These are phyloP conservation scores for Antarctomyces pellizariae DNA, from an alignment of 495 filamentous ascomycete genomes.

Conservation along the genomic window DNA sequence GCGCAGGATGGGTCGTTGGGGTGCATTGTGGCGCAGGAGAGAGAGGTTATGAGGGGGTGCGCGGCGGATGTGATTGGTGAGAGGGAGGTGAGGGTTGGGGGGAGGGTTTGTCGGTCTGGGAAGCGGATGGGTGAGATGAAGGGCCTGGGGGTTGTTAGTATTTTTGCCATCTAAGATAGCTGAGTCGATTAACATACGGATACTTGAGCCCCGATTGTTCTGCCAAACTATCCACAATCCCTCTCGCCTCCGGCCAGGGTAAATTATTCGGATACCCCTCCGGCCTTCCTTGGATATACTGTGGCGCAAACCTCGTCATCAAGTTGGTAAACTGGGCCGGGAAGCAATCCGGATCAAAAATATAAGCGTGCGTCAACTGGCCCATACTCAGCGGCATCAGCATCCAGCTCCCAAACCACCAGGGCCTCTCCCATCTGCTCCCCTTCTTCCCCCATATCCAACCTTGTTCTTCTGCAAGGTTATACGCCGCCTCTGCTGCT, in stretches of 20 bases:
- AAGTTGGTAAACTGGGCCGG: slow-evolving; percentile 17
- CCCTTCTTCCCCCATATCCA: slow-evolving; percentile 34
- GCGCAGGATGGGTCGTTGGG: slow-evolving; percentile 68
- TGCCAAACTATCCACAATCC: slow-evolving; percentile 61
- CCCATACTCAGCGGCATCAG: slow-evolving; percentile 80
- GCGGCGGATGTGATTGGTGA: slow-evolving; percentile 61
- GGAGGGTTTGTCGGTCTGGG: slow-evolving; percentile 40
- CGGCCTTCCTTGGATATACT: slow-evolving; percentile 58
- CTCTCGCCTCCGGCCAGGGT: slow-evolving; percentile 50
- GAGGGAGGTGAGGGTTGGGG: slow-evolving; percentile 37
- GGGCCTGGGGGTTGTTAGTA: slow-evolving; percentile 17
- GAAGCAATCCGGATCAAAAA: slow-evolving; percentile 82
- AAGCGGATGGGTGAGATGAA: slow-evolving; percentile 79
- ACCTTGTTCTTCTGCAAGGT: slow-evolving; percentile 56
- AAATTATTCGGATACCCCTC: slow-evolving; percentile 37
- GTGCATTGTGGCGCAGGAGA: slow-evolving; percentile 85
- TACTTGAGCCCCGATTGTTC: slow-evolving; percentile 60
- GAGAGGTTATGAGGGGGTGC: slow-evolving; percentile 56
- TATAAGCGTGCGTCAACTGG: slow-evolving; percentile 73
- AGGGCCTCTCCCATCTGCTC: slow-evolving; percentile 26
- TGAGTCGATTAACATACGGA: slow-evolving; percentile 35
- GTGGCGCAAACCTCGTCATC: slow-evolving; percentile 26
- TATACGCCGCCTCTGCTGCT: slow-evolving; percentile 71
- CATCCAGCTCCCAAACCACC: slow-evolving; percentile 95
- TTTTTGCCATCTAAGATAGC: neutral